phyloP scores from a whole-genome alignment of 2,329 filamentous ascomycete species.

The Ceratocystis harringtonii region DNA sequence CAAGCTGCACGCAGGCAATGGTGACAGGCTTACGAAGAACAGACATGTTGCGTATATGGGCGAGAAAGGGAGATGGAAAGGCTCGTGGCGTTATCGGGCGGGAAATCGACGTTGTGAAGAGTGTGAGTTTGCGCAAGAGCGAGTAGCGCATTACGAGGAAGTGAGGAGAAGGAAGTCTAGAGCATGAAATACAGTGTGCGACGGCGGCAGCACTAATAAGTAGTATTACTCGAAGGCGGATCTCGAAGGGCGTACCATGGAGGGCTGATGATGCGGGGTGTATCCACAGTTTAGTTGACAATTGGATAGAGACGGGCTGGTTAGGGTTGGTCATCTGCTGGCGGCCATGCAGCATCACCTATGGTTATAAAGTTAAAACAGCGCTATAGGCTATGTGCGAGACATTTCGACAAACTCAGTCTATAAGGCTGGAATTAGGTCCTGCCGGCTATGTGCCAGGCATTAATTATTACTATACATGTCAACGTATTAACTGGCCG shows the following conservation, averaged over 20 bases:
- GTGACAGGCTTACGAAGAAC: conserved; percentile 59
- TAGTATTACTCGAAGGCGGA: neutral
- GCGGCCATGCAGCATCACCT: too few species aligned
- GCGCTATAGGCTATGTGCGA: too few species aligned
- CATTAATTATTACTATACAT: conserved; percentile 1
- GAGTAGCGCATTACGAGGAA: neutral
- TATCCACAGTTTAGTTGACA: neutral
- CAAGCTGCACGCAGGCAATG: conserved; percentile 68
- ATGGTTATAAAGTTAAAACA: too few species aligned
- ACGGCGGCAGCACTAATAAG: neutral
- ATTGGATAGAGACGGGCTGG: neutral
- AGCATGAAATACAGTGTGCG: neutral
- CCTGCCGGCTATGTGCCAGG: neutral
- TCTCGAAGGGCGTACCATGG: neutral
- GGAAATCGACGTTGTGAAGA: neutral
- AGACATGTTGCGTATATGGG: conserved; percentile 26
- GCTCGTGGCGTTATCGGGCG: neutral
- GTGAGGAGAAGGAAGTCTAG: neutral
- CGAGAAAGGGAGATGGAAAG: conserved; percentile 1
- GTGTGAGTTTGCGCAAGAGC: conserved; percentile 5
- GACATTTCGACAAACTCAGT: too few species aligned
- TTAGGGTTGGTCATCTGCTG: too few species aligned
- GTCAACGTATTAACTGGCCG: neutral
- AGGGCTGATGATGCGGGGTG: neutral
- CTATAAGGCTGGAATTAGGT: neutral